Evolutionary conservation across 257 asterid genomes (phyloP).

Genomic region (Ajuga chamaepitys): DNA sequence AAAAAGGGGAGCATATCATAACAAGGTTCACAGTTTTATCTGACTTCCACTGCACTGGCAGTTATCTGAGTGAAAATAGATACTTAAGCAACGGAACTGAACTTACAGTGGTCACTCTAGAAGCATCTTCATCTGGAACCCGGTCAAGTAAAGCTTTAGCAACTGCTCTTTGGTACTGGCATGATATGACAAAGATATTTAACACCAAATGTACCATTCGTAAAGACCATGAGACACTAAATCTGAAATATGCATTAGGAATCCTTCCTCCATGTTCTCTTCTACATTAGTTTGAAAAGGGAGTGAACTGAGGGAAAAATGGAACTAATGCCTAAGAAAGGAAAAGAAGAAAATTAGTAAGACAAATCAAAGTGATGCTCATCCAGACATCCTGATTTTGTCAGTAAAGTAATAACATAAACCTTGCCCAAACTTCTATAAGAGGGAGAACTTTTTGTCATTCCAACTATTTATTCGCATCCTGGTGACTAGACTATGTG

Average conservation of each 20-base stretch:
- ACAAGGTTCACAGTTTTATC: background rate
- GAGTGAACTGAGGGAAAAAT: background rate
- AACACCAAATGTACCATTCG: background rate
- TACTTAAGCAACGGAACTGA: slow-evolving; percentile 2
- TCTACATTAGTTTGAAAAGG: background rate
- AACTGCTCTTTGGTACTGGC: slow-evolving; percentile 92
- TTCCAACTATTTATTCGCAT: background rate
- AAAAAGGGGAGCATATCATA: slow-evolving; percentile 16
- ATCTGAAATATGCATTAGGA: background rate
- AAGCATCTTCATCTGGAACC: slow-evolving; percentile 79
- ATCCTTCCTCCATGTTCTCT: background rate
- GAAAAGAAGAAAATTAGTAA: background rate
- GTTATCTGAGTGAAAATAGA: background rate
- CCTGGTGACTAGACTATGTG: background rate
- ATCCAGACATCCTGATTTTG: background rate
- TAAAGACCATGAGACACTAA: background rate
- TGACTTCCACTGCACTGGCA: background rate
- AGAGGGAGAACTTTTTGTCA: background rate
- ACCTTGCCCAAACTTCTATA: background rate
- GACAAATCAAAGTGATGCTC: background rate
- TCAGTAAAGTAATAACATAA: background rate
- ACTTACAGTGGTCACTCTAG: slow-evolving; percentile 67
- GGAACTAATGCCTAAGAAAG: background rate
- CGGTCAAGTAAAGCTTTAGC: slow-evolving; percentile 89
- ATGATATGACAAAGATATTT: slow-evolving; percentile 14